phyloP scores from a whole-genome alignment of 305 asterid species.

The Fraxinus platypoda region DNA sequence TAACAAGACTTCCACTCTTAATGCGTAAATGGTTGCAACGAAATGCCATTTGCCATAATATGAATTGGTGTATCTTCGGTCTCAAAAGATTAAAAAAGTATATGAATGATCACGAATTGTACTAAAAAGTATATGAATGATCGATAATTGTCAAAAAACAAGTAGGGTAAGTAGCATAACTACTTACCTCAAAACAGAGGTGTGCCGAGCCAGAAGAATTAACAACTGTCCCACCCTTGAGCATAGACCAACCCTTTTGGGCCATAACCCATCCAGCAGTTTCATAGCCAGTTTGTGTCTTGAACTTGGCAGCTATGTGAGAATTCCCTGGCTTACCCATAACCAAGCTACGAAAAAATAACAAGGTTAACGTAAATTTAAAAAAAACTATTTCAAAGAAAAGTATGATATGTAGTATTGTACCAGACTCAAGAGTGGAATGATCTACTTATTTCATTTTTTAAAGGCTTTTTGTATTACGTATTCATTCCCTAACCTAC shows the following conservation, averaged over 20 bases:
- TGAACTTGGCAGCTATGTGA: slow-evolving; percentile 27
- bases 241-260: slow-evolving; percentile 46
- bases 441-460: no score
- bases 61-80: not conserved
- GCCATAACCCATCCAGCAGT: slow-evolving; percentile 32
- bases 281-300: slow-evolving; percentile 19
- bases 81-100: not conserved
- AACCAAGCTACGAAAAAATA: slow-evolving; percentile 34
- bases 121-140: not conserved
- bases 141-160: no score
- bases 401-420: not conserved
- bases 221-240: slow-evolving; percentile 42
- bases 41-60: not conserved
- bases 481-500: no score
- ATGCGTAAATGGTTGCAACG: not conserved
- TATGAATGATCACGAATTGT: not conserved
- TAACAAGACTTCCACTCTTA: not conserved
- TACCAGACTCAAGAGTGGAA: not conserved
- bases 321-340: slow-evolving; percentile 35
- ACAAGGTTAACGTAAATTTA: not conserved
- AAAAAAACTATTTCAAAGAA: not conserved
- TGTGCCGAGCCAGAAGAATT: slow-evolving; percentile 33
- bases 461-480: no score
- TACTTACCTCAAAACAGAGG: slow-evolving; percentile 31
- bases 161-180: not conserved